Percentiles rank a stretch among this genome's conserved stretches.
Evolutionary conservation across 1,139 yeast species (phyloP).

Genomic region (Debaryomyces sp.): DNA sequence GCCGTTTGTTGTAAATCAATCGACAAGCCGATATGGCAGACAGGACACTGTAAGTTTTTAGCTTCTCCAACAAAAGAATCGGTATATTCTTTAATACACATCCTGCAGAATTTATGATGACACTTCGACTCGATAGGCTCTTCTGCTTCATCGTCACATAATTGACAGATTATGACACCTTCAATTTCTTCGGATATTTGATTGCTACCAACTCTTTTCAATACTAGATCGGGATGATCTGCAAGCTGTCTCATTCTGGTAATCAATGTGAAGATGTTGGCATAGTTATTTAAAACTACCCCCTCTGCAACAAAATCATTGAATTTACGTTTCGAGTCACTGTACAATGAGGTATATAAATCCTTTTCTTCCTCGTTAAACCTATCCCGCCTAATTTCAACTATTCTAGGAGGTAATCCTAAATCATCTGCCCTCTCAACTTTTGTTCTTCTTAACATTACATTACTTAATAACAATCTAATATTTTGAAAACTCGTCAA

Average conservation of each 20-base stretch:
- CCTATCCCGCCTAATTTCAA: constrained; percentile 79
- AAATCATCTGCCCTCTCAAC: constrained; percentile 95
- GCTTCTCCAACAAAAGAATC: constrained; percentile 74
- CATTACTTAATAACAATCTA: constrained; percentile 68
- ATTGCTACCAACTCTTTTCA: constrained; percentile 62
- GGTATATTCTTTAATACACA: constrained; percentile 87
- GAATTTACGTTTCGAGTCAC: constrained; percentile 84
- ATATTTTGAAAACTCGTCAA: constrained; percentile 74
- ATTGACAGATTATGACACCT: constrained; percentile 80
- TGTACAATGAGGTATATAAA: constrained; percentile 80
- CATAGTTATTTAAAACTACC: constrained; percentile 91
- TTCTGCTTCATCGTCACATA: constrained; percentile 97
- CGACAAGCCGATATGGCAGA: constrained; percentile 89
- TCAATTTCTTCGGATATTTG: constrained; percentile 37
- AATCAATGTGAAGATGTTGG: constrained; percentile 91
- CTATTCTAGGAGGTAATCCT: constrained; percentile 94
- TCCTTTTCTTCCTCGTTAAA: constrained; percentile 96
- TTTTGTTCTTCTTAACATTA: constrained; percentile 93
- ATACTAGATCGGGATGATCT: constrained; percentile 94
- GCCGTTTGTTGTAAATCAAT: constrained; percentile 91
- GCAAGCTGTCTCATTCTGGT: constrained; percentile 98
- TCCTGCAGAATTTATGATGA: constrained; percentile 88
- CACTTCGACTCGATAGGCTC: constrained; percentile 95
- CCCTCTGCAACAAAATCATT: constrained; percentile 92
- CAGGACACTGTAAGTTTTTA: constrained; percentile 79